A percentile compares a stretch with the other conserved stretches of the same genome.
Evolutionary conservation across 1,284 basidiomycete species (phyloP).

Genomic region (Leccinum colubrinum): DNA sequence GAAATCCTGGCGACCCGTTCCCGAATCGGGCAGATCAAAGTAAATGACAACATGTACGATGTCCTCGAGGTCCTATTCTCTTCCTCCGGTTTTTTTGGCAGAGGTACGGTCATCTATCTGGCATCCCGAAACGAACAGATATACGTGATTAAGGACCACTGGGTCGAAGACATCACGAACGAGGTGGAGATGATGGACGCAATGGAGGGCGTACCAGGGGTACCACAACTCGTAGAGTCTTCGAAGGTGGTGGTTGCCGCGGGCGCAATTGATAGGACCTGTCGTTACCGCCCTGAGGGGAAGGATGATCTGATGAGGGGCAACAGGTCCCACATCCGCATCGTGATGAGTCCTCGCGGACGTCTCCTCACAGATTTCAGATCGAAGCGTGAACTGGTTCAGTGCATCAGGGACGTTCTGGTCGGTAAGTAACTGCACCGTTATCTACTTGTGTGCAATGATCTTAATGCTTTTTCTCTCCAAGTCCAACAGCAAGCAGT

Average conservation of each 20-base stretch:
- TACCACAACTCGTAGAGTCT: not conserved
- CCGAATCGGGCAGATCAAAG: not conserved
- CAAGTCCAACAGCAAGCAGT: not conserved
- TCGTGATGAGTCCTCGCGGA: not conserved
- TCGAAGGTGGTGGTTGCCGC: not conserved
- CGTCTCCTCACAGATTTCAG: not conserved
- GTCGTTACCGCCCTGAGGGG: not conserved
- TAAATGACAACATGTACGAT: not conserved
- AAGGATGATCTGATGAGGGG: not conserved
- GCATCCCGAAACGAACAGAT: not conserved
- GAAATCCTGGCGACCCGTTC: not conserved
- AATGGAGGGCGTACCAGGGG: not conserved
- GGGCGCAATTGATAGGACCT: not conserved
- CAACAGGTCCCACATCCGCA: not conserved
- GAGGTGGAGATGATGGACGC: not conserved
- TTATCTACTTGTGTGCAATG: not conserved
- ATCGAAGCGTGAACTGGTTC: not conserved
- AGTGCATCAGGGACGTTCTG: not conserved
- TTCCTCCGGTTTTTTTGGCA: not conserved
- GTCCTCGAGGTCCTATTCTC: not conserved
- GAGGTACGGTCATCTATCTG: not conserved
- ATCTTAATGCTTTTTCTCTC: not conserved
- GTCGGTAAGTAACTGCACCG: not conserved
- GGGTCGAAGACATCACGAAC: not conserved
- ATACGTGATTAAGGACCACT: not conserved